A percentile compares a stretch with the other conserved stretches of the same genome.
Conservation (phyloP, 768 basidiomycete genomes). For the Auriscalpium orientale region DNA sequence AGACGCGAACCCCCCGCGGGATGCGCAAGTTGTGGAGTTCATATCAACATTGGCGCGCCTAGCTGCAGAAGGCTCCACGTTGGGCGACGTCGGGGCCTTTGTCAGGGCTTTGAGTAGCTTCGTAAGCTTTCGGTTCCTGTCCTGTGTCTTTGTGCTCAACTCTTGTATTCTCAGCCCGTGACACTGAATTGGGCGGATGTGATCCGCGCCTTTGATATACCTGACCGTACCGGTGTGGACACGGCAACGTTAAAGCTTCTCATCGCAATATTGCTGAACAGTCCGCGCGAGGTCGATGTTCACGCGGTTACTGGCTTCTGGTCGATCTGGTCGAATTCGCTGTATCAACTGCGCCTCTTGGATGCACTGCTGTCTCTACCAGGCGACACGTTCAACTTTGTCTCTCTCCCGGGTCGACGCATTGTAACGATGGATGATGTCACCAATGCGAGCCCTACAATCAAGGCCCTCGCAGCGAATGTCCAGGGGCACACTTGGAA, state of each 20-base stretch:
- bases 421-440: constrained; percentile 89
- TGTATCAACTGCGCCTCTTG: constrained; percentile 80
- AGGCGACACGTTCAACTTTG: constrained; percentile 88
- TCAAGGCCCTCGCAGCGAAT: constrained; percentile 83
- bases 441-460: constrained; percentile 77
- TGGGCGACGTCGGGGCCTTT: constrained; percentile 71
- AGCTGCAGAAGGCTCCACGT: constrained; percentile 61
- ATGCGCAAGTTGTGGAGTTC: constrained; percentile 64
- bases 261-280: constrained; percentile 79
- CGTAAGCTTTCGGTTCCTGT: constrained; percentile 37
- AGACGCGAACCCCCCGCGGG: constrained; percentile 61
- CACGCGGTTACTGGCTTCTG: constrained; percentile 85
- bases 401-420: constrained; percentile 73
- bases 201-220: constrained; percentile 80
- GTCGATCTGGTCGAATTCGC: constrained; percentile 76
- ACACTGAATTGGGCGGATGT: constrained; percentile 74
- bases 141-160: constrained; percentile 5
- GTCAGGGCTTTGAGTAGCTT: constrained; percentile 67
- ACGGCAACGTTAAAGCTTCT: constrained; percentile 84
- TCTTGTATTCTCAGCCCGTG: constrained; percentile 40
- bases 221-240: constrained; percentile 79
- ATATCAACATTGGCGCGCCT: constrained; percentile 59
- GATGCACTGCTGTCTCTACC: constrained; percentile 86
- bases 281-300: constrained; percentile 65
- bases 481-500: constrained; percentile 95